These are phyloP conservation scores for Pyrus communis DNA, from an alignment of 306 rosid species.

Conservation along the genomic window DNA sequence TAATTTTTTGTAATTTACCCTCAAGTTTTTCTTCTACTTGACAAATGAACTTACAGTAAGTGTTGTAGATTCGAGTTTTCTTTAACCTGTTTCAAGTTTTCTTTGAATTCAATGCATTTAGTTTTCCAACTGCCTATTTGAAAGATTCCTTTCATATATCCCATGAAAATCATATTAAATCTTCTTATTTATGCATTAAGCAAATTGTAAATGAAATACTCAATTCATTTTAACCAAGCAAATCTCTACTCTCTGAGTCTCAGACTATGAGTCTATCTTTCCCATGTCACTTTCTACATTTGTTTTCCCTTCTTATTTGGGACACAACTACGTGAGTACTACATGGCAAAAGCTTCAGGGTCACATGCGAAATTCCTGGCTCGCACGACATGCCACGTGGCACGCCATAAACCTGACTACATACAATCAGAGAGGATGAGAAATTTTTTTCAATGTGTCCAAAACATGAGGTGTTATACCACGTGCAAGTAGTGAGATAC, in stretches of 20 bases:
- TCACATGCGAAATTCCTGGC: conserved; percentile 69
- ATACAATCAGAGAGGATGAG: background rate
- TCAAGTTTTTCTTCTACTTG: too few species aligned
- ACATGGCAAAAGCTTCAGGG: conserved; percentile 9
- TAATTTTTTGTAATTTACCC: too few species aligned
- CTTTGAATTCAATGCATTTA: too few species aligned
- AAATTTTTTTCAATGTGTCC: too few species aligned
- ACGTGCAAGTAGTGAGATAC: too few species aligned
- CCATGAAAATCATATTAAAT: background rate
- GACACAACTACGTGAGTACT: conserved; percentile 49
- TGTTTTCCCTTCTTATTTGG: conserved; percentile 21
- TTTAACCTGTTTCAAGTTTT: too few species aligned
- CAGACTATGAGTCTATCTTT: background rate
- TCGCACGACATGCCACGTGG: conserved; percentile 69
- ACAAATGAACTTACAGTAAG: too few species aligned
- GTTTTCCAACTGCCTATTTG: background rate
- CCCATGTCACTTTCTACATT: background rate
- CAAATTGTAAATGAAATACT: background rate
- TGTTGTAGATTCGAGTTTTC: too few species aligned
- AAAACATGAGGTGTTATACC: too few species aligned
- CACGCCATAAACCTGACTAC: conserved; percentile 20
- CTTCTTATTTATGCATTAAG: background rate
- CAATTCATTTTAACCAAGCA: background rate
- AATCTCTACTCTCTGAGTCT: background rate
- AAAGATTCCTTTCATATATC: background rate